Evolutionary conservation across 176 grass and related monocot species (phyloP).

Genomic region (Oryza longistaminata): DNA sequence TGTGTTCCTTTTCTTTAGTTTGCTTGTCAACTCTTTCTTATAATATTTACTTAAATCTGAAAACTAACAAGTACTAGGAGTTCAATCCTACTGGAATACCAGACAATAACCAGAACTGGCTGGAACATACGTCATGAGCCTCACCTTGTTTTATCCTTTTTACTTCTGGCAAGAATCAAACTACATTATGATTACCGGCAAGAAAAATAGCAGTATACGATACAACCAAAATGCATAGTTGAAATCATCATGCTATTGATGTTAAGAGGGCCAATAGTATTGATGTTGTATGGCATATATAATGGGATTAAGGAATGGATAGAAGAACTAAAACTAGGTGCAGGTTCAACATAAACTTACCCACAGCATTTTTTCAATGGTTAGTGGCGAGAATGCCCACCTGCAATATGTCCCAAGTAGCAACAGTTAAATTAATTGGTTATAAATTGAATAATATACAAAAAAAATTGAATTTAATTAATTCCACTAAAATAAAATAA

Average conservation of each 20-base stretch:
- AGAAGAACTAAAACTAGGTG: background rate
- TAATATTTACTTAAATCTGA: background rate
- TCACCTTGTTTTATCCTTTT: background rate
- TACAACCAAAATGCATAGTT: background rate
- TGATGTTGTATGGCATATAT: background rate
- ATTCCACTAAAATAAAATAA: background rate
- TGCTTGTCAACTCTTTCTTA: background rate
- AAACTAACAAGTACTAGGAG: background rate
- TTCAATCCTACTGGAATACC: background rate
- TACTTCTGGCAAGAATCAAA: background rate
- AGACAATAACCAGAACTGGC: background rate
- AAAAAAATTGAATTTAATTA: background rate
- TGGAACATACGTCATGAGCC: background rate
- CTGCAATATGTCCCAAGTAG: slow-evolving; percentile 46
- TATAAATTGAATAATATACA: slow-evolving; percentile 29
- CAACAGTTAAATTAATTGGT: background rate
- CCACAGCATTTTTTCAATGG: slow-evolving; percentile 75
- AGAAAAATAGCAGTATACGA: background rate
- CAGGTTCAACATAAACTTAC: slow-evolving; percentile 48
- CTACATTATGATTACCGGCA: background rate
- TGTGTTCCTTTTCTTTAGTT: background rate
- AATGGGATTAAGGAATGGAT: background rate
- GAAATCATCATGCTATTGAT: background rate
- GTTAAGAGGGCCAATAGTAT: background rate
- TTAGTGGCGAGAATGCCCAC: slow-evolving; percentile 92